Evolutionary conservation across 2,329 filamentous ascomycete species (phyloP).

Genomic region (Chalaropsis ovoidea): DNA sequence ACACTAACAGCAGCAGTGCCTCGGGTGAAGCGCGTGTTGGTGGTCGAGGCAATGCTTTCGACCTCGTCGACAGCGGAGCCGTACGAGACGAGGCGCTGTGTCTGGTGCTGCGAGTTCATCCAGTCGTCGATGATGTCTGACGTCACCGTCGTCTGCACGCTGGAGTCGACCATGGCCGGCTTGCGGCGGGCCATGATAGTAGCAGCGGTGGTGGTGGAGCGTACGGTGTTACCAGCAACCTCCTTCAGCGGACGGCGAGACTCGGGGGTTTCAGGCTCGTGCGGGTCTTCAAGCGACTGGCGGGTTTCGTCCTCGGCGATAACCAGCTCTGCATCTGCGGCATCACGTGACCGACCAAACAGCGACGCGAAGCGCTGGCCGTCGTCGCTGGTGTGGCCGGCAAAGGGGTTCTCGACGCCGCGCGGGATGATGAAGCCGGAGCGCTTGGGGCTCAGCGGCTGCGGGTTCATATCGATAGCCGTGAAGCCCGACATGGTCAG

Average conservation of each 20-base stretch:
- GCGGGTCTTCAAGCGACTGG: slow-evolving; percentile 40
- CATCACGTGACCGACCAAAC: slow-evolving; percentile 33
- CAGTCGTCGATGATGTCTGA: slow-evolving; percentile 70
- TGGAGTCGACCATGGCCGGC: slow-evolving; percentile 29
- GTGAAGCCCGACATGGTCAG: slow-evolving; percentile 20
- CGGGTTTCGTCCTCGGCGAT: slow-evolving; percentile 58
- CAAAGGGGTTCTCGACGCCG: slow-evolving; percentile 34
- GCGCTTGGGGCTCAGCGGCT: slow-evolving; percentile 39
- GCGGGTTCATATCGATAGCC: slow-evolving; percentile 22
- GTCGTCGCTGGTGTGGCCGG: slow-evolving; percentile 27
- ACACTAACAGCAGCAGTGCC: slow-evolving; percentile 37
- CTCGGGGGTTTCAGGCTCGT: slow-evolving; percentile 41
- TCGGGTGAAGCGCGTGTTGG: slow-evolving; percentile 8
- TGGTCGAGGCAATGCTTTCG: slow-evolving; percentile 49
- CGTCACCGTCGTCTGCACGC: slow-evolving; percentile 76
- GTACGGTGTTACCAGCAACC: slow-evolving; percentile 48
- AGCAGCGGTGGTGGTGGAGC: slow-evolving; percentile 34
- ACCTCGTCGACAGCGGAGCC: slow-evolving; percentile 40
- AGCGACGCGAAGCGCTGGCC: slow-evolving; percentile 36
- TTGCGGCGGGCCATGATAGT: background rate
- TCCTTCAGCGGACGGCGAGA: slow-evolving; percentile 51
- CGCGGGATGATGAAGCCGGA: slow-evolving; percentile 49
- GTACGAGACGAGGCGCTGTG: slow-evolving; percentile 28
- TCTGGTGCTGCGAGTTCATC: slow-evolving; percentile 44
- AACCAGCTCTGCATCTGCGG: slow-evolving; percentile 30